Evolutionary conservation across 352 stramenopile genomes (phyloP).

Genomic region (Elongisporangium prolatum): DNA sequence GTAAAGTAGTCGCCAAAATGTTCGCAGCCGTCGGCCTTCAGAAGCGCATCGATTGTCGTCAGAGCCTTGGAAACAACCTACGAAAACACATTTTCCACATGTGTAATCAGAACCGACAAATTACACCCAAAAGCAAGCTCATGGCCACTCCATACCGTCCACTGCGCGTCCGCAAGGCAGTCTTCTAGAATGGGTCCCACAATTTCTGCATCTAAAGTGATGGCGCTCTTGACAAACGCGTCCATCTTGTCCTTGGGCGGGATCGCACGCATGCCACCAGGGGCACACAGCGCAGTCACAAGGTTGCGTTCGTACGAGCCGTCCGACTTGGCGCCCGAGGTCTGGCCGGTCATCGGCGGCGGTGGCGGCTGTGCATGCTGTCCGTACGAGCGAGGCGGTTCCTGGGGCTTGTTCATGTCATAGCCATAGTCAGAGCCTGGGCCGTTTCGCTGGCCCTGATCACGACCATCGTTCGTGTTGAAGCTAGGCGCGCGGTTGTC

Average conservation of each 20-base stretch:
- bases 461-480: slow-evolving; percentile 21
- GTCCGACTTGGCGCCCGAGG: slow-evolving; percentile 72
- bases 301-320: slow-evolving; percentile 93
- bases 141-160: slow-evolving; percentile 33
- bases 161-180: slow-evolving; percentile 87
- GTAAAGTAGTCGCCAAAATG: slow-evolving; percentile 83
- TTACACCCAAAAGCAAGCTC: neutral
- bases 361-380: slow-evolving; percentile 4
- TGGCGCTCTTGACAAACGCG: slow-evolving; percentile 86
- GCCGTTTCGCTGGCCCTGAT: slow-evolving; percentile 30
- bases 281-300: slow-evolving; percentile 89
- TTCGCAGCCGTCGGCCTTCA: slow-evolving; percentile 77
- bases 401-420: slow-evolving; percentile 26
- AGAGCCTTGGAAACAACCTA: slow-evolving; percentile 93
- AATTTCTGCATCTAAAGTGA: slow-evolving; percentile 91
- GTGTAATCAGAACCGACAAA: slow-evolving; percentile 1
- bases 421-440: slow-evolving; percentile 51
- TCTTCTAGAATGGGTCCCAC: slow-evolving; percentile 93
- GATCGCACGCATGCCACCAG: slow-evolving; percentile 92
- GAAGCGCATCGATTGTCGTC: slow-evolving; percentile 89
- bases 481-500: slow-evolving; percentile 50
- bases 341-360: slow-evolving; percentile 45
- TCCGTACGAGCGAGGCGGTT: slow-evolving; percentile 13
- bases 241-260: slow-evolving; percentile 93
- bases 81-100: slow-evolving; percentile 12